Evolutionary conservation across 495 filamentous ascomycete genomes (phyloP).

Genomic region (Sordaria brevicollis): DNA sequence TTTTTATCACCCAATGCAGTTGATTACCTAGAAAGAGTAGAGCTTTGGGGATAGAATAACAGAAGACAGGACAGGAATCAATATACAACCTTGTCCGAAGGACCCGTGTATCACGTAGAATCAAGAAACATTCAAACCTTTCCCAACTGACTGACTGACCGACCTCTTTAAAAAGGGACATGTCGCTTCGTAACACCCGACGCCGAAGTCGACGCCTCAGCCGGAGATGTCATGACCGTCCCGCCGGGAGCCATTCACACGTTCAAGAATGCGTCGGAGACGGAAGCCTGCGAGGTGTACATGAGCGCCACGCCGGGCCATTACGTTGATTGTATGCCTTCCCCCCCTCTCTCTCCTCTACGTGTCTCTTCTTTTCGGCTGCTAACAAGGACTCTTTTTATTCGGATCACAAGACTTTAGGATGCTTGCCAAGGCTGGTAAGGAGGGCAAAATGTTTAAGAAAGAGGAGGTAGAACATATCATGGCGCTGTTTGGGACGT

Average conservation of each 20-base stretch:
- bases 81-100: too few species aligned
- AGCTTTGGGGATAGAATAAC: too few species aligned
- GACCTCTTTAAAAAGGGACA: conserved; percentile 5
- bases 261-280: conserved; percentile 42
- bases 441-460: conserved; percentile 10
- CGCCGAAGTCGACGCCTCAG: conserved; percentile 31
- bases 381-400: not conserved
- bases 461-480: conserved; percentile 15
- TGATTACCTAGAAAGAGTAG: too few species aligned
- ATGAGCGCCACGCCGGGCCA: conserved; percentile 42
- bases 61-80: too few species aligned
- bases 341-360: not conserved
- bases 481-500: conserved; percentile 28
- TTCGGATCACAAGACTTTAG: conserved; percentile 16
- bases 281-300: conserved; percentile 42
- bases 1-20: too few species aligned
- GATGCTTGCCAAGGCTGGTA: conserved; percentile 20
- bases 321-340: not conserved
- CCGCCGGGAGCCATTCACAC: conserved; percentile 41
- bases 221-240: conserved; percentile 42
- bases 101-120: too few species aligned
- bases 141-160: not conserved
- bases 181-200: conserved; percentile 31
- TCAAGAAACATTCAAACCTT: not conserved
- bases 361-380: not conserved